Base-by-base conservation (phyloP, 2,329 filamentous ascomycete species). In the Emergomyces pasteurianus region DNA sequence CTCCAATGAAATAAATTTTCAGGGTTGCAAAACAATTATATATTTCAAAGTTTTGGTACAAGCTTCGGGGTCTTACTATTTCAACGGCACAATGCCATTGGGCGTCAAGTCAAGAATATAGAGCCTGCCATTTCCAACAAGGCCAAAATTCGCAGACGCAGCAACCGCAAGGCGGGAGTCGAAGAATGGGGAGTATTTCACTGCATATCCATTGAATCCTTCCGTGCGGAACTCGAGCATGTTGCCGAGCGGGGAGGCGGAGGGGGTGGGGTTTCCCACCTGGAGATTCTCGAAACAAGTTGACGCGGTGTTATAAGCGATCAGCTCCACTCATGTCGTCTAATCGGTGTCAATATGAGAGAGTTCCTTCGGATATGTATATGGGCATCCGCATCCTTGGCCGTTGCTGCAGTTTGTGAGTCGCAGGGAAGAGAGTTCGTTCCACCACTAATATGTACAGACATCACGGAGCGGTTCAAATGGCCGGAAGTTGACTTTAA, bases 111-210 rank as follows among this genome's bases (percentile, higher is more conserved):
- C 88, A 31, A 97, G 80, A 61, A 92, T 86, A 71, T 89, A 97
- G 0, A 97, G 77, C 50, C 92, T 85, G 12, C 94, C 94, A 78
- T 99, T 99, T 55, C 94, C 94, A 42, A 99, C 92, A 46, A 99
- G 88, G 46, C 94, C 94, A 77, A 94, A 99, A 79, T 99, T 97
- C 65, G 92, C 86, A n/a, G 91, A 88, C 1, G 89, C 83, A 36
- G 90, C 89, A 68, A 96, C 91, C 61, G 92, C 92, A 65, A 99
- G 85, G 65, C 92, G 86, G 66, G 89, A 94, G 78, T 97, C 94
- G 79, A 95, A 95, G 79, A 96, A 99, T 7, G 94, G 94, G 60
- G 92, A 97, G 81, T 97, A 99, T 77, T 96, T 96, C 75, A 96
- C 91, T 67, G 89, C 90, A 77, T 95, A 96, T 69, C 92, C 92